Evolutionary conservation across 148 eudicot genomes (phyloP).

Genomic region (Bassia scoparia): DNA sequence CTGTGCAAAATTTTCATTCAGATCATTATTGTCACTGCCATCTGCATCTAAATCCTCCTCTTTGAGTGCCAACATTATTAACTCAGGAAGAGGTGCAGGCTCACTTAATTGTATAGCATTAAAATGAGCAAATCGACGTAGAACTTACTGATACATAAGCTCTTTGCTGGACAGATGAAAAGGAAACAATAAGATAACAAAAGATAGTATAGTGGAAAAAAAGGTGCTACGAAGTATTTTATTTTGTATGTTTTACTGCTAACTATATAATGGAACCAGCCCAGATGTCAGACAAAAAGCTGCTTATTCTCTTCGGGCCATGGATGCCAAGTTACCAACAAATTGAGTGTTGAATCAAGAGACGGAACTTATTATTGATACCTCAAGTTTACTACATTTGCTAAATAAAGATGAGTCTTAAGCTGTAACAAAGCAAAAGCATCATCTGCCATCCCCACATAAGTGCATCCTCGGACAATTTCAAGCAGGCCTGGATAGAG

Average conservation of each 20-base stretch:
- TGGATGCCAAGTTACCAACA: neutral
- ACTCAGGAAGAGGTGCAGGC: slow-evolving; percentile 67
- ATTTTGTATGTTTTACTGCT: too few relatives aligned
- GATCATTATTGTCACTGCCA: slow-evolving; percentile 52
- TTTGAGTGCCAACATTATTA: slow-evolving; percentile 66
- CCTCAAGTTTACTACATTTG: slow-evolving; percentile 89
- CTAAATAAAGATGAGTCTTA: slow-evolving; percentile 87
- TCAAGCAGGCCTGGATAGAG: slow-evolving; percentile 62
- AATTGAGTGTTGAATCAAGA: neutral
- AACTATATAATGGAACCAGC: too few relatives aligned
- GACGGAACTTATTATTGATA: slow-evolving; percentile 23
- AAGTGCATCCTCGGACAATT: slow-evolving; percentile 75
- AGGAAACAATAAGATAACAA: slow-evolving; percentile 15
- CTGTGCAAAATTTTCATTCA: slow-evolving; percentile 74
- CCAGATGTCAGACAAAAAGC: too few relatives aligned
- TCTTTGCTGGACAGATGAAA: slow-evolving; percentile 67
- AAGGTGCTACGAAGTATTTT: too few relatives aligned
- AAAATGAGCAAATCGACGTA: slow-evolving; percentile 90
- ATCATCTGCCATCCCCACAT: slow-evolving; percentile 96
- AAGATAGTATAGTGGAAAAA: neutral
- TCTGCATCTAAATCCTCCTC: slow-evolving; percentile 74
- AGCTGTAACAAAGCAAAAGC: slow-evolving; percentile 80
- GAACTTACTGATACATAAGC: slow-evolving; percentile 95
- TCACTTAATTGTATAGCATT: slow-evolving; percentile 92
- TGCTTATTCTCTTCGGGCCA: neutral